Percentiles rank a stretch among this genome's conserved stretches.
phyloP scores from a whole-genome alignment of 202 grass and related monocot species.

The Elaeis oleifera region DNA sequence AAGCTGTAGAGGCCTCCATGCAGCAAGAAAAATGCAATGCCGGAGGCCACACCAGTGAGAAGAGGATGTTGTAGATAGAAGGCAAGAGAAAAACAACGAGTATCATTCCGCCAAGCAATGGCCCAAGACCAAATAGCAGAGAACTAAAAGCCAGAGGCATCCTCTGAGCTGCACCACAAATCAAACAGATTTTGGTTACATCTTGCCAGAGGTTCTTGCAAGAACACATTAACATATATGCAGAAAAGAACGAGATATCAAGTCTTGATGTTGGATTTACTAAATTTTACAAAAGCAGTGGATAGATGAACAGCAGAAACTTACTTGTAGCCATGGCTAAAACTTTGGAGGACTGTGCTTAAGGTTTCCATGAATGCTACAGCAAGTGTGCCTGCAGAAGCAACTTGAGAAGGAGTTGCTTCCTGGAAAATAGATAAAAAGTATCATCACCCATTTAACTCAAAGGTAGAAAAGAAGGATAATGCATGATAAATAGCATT shows the following conservation, averaged over 20 bases:
- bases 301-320: conserved; percentile 9
- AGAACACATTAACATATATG: background rate
- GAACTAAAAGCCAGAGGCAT: conserved; percentile 84
- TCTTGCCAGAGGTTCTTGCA: too few species aligned
- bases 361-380: conserved; percentile 98
- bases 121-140: conserved; percentile 86
- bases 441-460: conserved; percentile 19
- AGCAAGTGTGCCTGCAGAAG: conserved; percentile 83
- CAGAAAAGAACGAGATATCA: background rate
- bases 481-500: too few species aligned
- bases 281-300: background rate
- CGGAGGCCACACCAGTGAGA: conserved; percentile 87
- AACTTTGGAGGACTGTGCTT: conserved; percentile 65
- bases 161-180: conserved; percentile 49
- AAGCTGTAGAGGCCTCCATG: conserved; percentile 85
- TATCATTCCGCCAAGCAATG: conserved; percentile 77
- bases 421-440: conserved; percentile 46
- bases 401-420: conserved; percentile 90
- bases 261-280: too few species aligned
- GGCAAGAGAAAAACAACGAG: conserved; percentile 52
- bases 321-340: conserved; percentile 57
- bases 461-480: background rate
- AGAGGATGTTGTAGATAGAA: conserved; percentile 79
- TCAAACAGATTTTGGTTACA: conserved; percentile 12
- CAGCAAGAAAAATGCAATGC: conserved; percentile 85